Percentiles rank a stretch among this genome's conserved stretches.
Conservation (phyloP, 169 alveolate species). For the Plasmodium blacklocki region DNA sequence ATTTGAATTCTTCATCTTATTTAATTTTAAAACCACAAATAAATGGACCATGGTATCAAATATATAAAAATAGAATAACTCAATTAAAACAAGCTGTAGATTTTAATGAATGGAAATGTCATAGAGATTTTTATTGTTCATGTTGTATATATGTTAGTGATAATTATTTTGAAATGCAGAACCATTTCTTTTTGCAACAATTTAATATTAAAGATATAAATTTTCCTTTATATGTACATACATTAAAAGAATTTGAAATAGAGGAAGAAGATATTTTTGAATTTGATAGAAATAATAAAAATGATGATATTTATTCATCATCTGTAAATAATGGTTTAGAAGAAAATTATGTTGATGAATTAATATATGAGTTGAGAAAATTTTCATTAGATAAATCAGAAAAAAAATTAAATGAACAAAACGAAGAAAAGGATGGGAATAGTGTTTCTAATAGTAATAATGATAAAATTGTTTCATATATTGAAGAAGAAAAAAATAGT, state of each 20-base stretch:
- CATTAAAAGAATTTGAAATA: conserved; percentile 50
- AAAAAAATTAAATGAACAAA: conserved; percentile 7
- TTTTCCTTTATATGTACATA: conserved; percentile 59
- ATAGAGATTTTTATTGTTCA: conserved; percentile 92
- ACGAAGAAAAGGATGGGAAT: conserved; percentile 7
- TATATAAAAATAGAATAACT: conserved; percentile 89
- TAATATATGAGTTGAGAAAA: conserved; percentile 66
- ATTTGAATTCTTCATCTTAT: conserved; percentile 77
- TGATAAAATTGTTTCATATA: not conserved
- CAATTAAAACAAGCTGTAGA: conserved; percentile 86
- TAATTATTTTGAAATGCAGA: conserved; percentile 88
- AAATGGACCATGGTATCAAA: conserved; percentile 93
- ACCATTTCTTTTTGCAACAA: conserved; percentile 55
- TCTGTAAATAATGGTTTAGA: conserved; percentile 11
- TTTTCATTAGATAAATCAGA: conserved; percentile 23
- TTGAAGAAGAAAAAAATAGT: conserved; percentile 11
- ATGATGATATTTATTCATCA: conserved; percentile 55
- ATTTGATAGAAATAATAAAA: conserved; percentile 40
- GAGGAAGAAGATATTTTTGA: conserved; percentile 68
- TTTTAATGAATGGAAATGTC: conserved; percentile 94
- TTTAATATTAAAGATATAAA: conserved; percentile 59
- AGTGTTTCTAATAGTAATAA: conserved; percentile 16
- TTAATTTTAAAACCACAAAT: conserved; percentile 91
- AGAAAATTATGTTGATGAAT: conserved; percentile 37
- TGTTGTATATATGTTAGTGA: conserved; percentile 92